Percentiles rank a stretch among this genome's conserved stretches.
These are phyloP conservation scores for Geranium brycei DNA, from an alignment of 345 rosid species.

Conservation along the genomic window DNA sequence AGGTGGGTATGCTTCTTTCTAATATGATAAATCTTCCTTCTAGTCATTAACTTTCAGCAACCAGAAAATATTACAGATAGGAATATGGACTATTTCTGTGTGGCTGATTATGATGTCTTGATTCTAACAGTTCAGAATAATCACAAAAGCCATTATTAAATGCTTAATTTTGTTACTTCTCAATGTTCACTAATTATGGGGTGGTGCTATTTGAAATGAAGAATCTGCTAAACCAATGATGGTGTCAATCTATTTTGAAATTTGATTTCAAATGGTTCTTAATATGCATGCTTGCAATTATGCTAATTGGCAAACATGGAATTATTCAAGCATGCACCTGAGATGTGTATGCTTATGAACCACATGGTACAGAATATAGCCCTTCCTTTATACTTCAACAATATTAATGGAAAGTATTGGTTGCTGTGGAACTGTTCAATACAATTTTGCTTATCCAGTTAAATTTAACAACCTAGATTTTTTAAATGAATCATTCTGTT, in stretches of 20 bases:
- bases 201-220: neutral
- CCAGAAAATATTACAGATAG: neutral
- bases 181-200: neutral
- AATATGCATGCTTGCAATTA: neutral
- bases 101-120: neutral
- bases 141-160: neutral
- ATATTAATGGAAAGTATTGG: neutral
- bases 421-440: neutral
- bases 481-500: neutral
- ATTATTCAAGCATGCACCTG: neutral
- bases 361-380: neutral
- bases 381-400: neutral
- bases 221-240: neutral
- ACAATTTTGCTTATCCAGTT: neutral
- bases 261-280: neutral
- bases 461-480: neutral
- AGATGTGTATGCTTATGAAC: neutral
- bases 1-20: neutral
- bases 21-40: neutral
- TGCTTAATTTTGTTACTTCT: neutral
- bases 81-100: neutral
- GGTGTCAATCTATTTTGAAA: neutral
- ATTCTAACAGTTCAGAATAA: neutral
- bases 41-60: neutral
- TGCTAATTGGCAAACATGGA: neutral